A percentile compares a stretch with the other conserved stretches of the same genome.
Evolutionary conservation across 176 grass and related monocot species (phyloP).

Genomic region (Carex littledalei): DNA sequence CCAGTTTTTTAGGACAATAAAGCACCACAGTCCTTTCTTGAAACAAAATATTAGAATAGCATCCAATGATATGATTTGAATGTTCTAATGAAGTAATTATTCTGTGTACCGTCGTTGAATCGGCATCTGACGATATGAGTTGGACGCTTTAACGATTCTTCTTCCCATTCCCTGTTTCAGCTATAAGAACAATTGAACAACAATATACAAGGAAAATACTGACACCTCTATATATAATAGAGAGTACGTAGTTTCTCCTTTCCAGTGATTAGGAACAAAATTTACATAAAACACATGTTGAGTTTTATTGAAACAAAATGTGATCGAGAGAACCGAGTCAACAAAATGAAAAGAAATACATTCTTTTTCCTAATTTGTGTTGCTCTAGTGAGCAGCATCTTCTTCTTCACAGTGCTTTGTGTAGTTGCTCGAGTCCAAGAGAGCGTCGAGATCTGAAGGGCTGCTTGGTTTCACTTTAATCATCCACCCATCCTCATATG

Average conservation of each 20-base stretch:
- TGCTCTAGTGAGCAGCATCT: conserved; percentile 67
- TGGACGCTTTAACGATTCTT: no score
- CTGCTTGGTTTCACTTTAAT: conserved; percentile 89
- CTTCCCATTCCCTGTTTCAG: no score
- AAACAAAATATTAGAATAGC: no score
- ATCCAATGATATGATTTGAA: no score
- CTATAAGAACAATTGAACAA: no score
- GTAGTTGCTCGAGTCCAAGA: conserved; percentile 68
- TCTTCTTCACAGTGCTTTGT: conserved; percentile 92
- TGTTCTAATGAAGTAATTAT: no score
- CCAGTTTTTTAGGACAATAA: no score
- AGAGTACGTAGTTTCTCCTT: background rate
- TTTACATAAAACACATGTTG: background rate
- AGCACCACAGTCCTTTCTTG: no score
- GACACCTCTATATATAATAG: conserved; percentile 3
- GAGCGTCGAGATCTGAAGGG: conserved; percentile 47
- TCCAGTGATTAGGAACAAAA: background rate
- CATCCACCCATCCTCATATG: conserved; percentile 93
- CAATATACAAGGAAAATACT: background rate
- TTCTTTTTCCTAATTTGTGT: background rate
- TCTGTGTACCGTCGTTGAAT: no score
- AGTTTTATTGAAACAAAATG: background rate
- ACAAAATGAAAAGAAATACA: background rate
- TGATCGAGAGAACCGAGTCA: background rate
- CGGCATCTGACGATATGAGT: no score